Conservation (phyloP, 192 early-diverging fungal genomes). For the Jimgerdemannia lactiflua region DNA sequence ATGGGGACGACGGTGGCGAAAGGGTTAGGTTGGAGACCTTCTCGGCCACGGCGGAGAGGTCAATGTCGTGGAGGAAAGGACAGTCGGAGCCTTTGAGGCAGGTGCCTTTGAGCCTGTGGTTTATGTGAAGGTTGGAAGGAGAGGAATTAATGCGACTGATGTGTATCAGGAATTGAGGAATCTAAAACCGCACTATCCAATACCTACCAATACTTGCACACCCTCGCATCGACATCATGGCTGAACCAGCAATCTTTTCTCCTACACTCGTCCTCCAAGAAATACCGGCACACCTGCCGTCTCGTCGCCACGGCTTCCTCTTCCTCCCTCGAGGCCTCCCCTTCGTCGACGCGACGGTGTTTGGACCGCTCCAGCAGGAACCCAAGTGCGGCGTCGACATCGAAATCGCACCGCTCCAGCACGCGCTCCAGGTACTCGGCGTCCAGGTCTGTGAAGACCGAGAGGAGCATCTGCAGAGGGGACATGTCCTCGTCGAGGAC, state of each 20-base stretch:
- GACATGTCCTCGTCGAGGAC: slow-evolving; percentile 43
- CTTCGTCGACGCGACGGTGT: not conserved
- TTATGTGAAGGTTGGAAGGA: not conserved
- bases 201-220: slow-evolving; percentile 60
- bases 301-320: not conserved
- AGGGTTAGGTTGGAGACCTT: slow-evolving; percentile 14
- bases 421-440: slow-evolving; percentile 34
- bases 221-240: slow-evolving; percentile 47
- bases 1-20: not conserved
- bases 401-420: slow-evolving; percentile 35
- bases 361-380: slow-evolving; percentile 16
- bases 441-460: slow-evolving; percentile 36
- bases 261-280: slow-evolving; percentile 52
- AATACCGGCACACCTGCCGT: slow-evolving; percentile 48
- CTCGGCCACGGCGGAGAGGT: slow-evolving; percentile 26
- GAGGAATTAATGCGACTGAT: not conserved
- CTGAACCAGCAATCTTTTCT: slow-evolving; percentile 55
- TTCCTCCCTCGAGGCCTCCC: not conserved
- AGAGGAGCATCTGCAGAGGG: slow-evolving; percentile 38
- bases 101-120: slow-evolving; percentile 43
- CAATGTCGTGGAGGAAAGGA: slow-evolving; percentile 47
- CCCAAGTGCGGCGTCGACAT: slow-evolving; percentile 40
- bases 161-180: not conserved
- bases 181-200: not conserved
- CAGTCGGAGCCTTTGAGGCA: slow-evolving; percentile 52